phyloP scores from a whole-genome alignment of 140 eudicot species.

The Erigeron philadelphicus region DNA sequence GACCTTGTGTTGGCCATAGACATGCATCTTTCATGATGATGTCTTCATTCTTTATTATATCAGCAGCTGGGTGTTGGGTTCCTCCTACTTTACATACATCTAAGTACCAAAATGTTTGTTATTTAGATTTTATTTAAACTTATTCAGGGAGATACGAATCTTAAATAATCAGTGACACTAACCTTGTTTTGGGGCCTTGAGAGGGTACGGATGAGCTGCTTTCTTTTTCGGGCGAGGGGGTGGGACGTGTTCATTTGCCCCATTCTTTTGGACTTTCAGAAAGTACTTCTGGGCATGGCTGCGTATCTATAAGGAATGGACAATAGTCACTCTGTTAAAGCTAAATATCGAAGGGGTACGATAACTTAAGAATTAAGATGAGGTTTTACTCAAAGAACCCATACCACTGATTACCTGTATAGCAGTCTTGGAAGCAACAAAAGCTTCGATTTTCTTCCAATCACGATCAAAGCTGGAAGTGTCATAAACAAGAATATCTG shows the following conservation, averaged over 20 bases:
- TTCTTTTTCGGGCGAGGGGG: conserved; percentile 97
- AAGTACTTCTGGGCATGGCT: conserved; percentile 97
- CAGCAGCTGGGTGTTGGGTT: conserved; percentile 14
- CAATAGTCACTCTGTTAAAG: background rate
- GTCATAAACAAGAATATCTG: background rate
- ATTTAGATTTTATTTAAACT: conserved; percentile 5
- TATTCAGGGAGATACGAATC: background rate
- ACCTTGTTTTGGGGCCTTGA: conserved; percentile 84
- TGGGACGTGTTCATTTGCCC: conserved; percentile 88
- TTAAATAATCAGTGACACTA: background rate
- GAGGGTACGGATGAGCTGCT: conserved; percentile 96
- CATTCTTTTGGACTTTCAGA: conserved; percentile 83
- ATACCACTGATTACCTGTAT: conserved; percentile 57
- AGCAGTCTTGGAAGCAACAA: conserved; percentile 87
- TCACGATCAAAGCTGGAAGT: conserved; percentile 83
- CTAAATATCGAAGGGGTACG: background rate
- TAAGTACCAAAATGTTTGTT: conserved; percentile 23
- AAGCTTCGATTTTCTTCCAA: conserved; percentile 97
- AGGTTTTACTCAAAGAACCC: background rate
- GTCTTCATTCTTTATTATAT: conserved; percentile 22
- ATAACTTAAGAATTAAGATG: background rate
- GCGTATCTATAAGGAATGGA: conserved; percentile 56
- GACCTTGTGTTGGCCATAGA: conserved; percentile 37
- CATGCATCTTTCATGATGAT: background rate
- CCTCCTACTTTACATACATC: conserved; percentile 22